phyloP scores from a whole-genome alignment of 2,329 filamentous ascomycete genomes.

The Cucurbitaria berberidis region DNA sequence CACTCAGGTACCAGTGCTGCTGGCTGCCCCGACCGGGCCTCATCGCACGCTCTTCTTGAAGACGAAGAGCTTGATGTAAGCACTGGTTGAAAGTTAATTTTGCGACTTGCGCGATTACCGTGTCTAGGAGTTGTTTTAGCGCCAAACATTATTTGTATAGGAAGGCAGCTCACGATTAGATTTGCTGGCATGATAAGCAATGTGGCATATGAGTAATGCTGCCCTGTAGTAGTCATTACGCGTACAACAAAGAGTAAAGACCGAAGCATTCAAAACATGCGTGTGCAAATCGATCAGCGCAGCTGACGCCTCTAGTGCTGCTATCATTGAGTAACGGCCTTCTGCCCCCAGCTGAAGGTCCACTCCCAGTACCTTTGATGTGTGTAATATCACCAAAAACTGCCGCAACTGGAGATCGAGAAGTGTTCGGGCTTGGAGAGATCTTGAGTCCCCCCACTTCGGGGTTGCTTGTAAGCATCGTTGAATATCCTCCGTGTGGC shows the following conservation, averaged over 20 bases:
- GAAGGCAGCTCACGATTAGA: constrained; percentile 3
- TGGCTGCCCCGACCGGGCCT: constrained; percentile 45
- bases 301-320: constrained; percentile 15
- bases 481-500: neutral
- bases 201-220: constrained; percentile 25
- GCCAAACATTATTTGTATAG: constrained; percentile 8
- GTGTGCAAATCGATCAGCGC: constrained; percentile 20
- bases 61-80: constrained; percentile 30
- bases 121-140: constrained; percentile 9
- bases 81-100: constrained; percentile 14
- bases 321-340: constrained; percentile 14
- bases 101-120: constrained; percentile 12
- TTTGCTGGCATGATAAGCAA: constrained; percentile 21
- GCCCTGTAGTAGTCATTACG: constrained; percentile 29
- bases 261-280: constrained; percentile 11
- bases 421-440: constrained; percentile 20
- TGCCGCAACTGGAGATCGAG: constrained; percentile 38
- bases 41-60: constrained; percentile 45
- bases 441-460: constrained; percentile 13
- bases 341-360: neutral
- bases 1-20: constrained; percentile 44
- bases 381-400: constrained; percentile 32
- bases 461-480: constrained; percentile 8
- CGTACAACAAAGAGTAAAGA: constrained; percentile 22
- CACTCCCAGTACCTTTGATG: constrained; percentile 7